phyloP scores from a whole-genome alignment of 805 yeast genomes.

The Kluyveromyces aestuarii region DNA sequence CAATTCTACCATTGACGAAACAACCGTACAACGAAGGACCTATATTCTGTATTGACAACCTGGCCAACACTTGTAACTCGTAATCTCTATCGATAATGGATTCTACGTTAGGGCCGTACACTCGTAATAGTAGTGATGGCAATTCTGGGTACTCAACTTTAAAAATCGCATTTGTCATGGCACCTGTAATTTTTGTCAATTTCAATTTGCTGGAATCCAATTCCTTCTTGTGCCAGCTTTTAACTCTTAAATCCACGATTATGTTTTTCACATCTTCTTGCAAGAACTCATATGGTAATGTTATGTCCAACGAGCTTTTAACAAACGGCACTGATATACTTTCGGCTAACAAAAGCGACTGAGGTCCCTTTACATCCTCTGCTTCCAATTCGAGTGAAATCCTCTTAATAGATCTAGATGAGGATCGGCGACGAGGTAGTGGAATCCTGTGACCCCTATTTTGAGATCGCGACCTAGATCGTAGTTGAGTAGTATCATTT shows the following conservation, averaged over 20 bases:
- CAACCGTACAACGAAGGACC: constrained; percentile 89
- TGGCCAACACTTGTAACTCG: constrained; percentile 64
- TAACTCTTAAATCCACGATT: constrained; percentile 52
- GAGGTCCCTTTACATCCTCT: constrained; percentile 4
- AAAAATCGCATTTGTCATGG: constrained; percentile 85
- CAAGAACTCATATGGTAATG: constrained; percentile 76
- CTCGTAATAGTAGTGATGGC: constrained; percentile 62
- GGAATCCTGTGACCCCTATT: constrained; percentile 23
- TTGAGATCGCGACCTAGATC: constrained; percentile 33
- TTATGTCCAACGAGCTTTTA: constrained; percentile 57
- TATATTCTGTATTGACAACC: constrained; percentile 66
- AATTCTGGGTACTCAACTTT: constrained; percentile 55
- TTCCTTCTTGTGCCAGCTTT: constrained; percentile 62
- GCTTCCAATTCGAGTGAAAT: constrained; percentile 19
- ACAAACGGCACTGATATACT: constrained; percentile 35
- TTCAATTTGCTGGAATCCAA: constrained; percentile 36
- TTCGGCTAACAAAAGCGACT: constrained; percentile 2
- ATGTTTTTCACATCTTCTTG: constrained; percentile 69
- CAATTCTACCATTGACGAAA: constrained; percentile 87
- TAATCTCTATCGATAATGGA: constrained; percentile 76
- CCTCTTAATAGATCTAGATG: constrained; percentile 22
- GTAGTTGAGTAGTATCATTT: neutral
- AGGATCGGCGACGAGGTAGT: constrained; percentile 18
- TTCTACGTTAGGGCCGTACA: constrained; percentile 84
- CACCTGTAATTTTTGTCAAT: constrained; percentile 74